phyloP scores from a whole-genome alignment of 2,329 filamentous ascomycete genomes.

The Botrytis paeoniae region DNA sequence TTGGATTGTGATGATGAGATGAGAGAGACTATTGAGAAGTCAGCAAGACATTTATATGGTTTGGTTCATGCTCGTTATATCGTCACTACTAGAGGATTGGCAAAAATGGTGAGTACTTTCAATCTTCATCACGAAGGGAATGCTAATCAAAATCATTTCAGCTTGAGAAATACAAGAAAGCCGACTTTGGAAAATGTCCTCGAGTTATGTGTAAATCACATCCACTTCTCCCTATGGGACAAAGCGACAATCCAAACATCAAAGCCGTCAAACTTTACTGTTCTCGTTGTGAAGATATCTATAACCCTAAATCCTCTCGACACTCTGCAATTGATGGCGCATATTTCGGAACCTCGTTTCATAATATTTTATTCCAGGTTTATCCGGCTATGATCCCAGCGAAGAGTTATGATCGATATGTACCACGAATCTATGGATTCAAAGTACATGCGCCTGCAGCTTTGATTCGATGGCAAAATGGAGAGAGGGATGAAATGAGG shows the following conservation, averaged over 20 bases:
- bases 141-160: constrained; percentile 42
- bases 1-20: constrained; percentile 98
- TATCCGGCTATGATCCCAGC: constrained; percentile 85
- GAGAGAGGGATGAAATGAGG: constrained; percentile 77
- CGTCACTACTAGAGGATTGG: constrained; percentile 86
- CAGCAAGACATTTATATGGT: constrained; percentile 90
- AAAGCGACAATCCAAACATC: constrained; percentile 81
- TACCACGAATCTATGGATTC: constrained; percentile 91
- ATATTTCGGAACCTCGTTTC: constrained; percentile 97
- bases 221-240: constrained; percentile 89
- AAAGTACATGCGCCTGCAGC: constrained; percentile 88
- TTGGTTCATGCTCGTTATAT: constrained; percentile 96
- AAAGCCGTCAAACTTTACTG: constrained; percentile 98
- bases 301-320: constrained; percentile 96
- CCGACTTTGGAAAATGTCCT: constrained; percentile 96
- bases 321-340: constrained; percentile 95
- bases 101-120: constrained; percentile 77
- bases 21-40: constrained; percentile 97
- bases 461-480: constrained; percentile 86
- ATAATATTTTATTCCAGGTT: constrained; percentile 98
- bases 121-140: neutral
- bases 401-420: constrained; percentile 82
- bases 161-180: constrained; percentile 99
- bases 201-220: constrained; percentile 93
- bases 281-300: constrained; percentile 93